These are phyloP conservation scores for Gryganskiella cystojenkinii DNA, from an alignment of 192 early-diverging fungal genomes.

Conservation along the genomic window DNA sequence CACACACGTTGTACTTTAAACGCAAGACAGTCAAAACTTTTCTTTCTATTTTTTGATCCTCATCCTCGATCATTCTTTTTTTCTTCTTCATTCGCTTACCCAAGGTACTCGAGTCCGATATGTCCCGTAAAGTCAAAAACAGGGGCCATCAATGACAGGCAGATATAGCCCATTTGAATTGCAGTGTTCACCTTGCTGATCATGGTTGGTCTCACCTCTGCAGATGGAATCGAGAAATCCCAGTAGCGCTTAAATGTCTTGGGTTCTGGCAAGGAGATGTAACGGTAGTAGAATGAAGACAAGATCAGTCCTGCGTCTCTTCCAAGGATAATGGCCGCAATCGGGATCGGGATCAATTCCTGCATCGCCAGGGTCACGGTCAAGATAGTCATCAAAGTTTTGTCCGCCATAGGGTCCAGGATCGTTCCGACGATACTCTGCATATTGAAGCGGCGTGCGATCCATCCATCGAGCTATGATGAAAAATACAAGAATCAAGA, in stretches of 20 bases:
- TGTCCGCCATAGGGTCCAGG: slow-evolving; percentile 95
- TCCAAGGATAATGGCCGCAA: slow-evolving; percentile 87
- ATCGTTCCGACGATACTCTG: slow-evolving; percentile 88
- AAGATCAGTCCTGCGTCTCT: slow-evolving; percentile 85
- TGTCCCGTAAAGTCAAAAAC: slow-evolving; percentile 74
- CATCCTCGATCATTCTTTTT: no score
- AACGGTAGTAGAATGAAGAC: slow-evolving; percentile 85
- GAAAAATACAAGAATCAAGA: not conserved
- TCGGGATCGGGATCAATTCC: slow-evolving; percentile 75
- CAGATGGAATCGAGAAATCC: slow-evolving; percentile 90
- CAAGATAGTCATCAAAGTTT: slow-evolving; percentile 90
- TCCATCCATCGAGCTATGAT: slow-evolving; percentile 80
- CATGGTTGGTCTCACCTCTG: slow-evolving; percentile 88
- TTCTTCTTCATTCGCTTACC: slow-evolving; percentile 19
- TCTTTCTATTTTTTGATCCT: no score
- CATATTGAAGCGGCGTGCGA: slow-evolving; percentile 90
- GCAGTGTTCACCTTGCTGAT: slow-evolving; percentile 94
- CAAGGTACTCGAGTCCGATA: slow-evolving; percentile 72
- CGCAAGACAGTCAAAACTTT: not conserved
- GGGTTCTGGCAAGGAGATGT: slow-evolving; percentile 86
- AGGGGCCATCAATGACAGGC: slow-evolving; percentile 75
- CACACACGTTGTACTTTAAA: not conserved
- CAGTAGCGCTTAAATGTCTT: slow-evolving; percentile 88
- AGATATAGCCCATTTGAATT: slow-evolving; percentile 87
- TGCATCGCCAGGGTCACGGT: slow-evolving; percentile 80